A percentile compares a stretch with the other conserved stretches of the same genome.
phyloP scores from a whole-genome alignment of 2,329 filamentous ascomycete genomes.

The Colletotrichum aenigma region DNA sequence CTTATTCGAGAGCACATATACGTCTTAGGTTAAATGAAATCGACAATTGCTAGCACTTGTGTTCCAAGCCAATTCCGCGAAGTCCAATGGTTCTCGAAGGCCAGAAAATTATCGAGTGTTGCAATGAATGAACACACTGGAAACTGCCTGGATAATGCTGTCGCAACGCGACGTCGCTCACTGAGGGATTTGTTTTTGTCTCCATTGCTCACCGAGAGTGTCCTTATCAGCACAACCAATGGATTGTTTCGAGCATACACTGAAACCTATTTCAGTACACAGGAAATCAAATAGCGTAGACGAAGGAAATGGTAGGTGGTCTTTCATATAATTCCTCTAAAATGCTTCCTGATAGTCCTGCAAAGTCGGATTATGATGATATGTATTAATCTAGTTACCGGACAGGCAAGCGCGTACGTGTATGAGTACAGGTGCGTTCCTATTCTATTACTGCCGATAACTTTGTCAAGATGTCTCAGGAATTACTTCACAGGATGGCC shows the following conservation, averaged over 20 bases:
- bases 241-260: too few species aligned
- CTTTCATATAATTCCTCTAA: fast-evolving
- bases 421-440: too few species aligned
- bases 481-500: not conserved
- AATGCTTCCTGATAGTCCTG: not conserved
- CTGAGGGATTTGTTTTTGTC: too few species aligned
- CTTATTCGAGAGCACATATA: too few species aligned
- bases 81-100: too few species aligned
- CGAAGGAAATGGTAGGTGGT: not conserved
- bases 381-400: fast-evolving
- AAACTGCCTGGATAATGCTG: too few species aligned
- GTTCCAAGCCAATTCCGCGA: too few species aligned
- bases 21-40: too few species aligned
- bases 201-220: fast-evolving
- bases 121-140: too few species aligned
- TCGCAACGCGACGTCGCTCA: too few species aligned
- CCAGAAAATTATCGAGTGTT: fast-evolving
- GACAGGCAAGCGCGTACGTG: not conserved
- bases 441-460: not conserved
- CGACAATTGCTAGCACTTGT: fast-evolving
- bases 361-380: not conserved
- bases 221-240: too few species aligned
- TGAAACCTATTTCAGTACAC: fast-evolving
- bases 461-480: not conserved
- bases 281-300: too few species aligned